Evolutionary conservation across 179 eudicot genomes (phyloP), one percentile per base, ranked within the genome.

Genomic region (Silene vulgaris): DNA sequence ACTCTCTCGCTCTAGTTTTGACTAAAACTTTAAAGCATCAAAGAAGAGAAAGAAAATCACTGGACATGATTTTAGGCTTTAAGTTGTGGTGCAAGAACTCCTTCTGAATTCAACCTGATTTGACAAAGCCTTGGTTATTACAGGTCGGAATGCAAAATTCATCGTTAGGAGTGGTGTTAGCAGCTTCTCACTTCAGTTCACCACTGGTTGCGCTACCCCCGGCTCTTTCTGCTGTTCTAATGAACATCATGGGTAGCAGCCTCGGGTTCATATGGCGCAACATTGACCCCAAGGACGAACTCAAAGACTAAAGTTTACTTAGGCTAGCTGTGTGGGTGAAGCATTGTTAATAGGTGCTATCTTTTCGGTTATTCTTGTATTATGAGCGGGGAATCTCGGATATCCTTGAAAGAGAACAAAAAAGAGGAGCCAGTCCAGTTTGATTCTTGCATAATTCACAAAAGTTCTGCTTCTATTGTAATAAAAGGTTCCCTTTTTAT

Each of bases 91-190:
- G 16, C 26, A 59, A 64, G 54, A 21, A 13, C 4, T 14, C 16
- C 14, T 63, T 23, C 2, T 66, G 61, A 71, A 29, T 11, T 16
- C 23, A 52, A 26, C 4, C 62, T 71, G 35, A 8, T 45, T 11
- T 65, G 13, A 26, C 52, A 1, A 35, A 59, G 9, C 13, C 13
- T 69, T 8, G 43, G 4, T 74, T 75, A 79, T 74, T 75, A 79
- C 87, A 90, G 94, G 90, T 90, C 5, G 91, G 95, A 28, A 90
- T 90, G 95, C 91, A 88, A 50, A 90, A 90, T 75, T 90, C 91
- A 0, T 85, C 95, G 4, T 66, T 90, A 65, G 95, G 91, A 0
- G 90, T 90, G 74, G 95, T 90, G 59, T 84, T 90, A 69, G 95
- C 95, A 4, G 78, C 91, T 16, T 75, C 91, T 29, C 91, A 90